Conservation (phyloP, 352 stramenopile species). For the Thalassiosira hispida region DNA sequence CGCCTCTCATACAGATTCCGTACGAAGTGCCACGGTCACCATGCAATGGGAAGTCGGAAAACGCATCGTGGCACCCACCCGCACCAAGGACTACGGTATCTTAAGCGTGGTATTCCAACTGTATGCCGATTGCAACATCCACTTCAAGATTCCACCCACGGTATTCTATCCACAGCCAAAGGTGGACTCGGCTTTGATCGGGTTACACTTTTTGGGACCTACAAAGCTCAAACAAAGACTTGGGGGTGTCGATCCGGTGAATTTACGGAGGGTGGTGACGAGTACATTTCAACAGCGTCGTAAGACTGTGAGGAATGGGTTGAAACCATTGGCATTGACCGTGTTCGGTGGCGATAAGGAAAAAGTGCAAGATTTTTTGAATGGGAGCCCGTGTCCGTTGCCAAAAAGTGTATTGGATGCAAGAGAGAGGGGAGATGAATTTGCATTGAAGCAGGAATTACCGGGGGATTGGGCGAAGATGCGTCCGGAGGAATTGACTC, state of each 20-base stretch:
- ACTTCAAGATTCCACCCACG: conserved; percentile 91
- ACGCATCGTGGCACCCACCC: conserved; percentile 82
- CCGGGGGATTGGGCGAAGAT: conserved; percentile 82
- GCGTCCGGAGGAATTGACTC: conserved; percentile 87
- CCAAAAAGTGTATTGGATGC: conserved; percentile 59
- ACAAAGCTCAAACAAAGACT: conserved; percentile 60
- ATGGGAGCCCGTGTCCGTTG: conserved; percentile 66
- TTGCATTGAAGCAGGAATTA: conserved; percentile 76
- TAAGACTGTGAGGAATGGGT: conserved; percentile 88
- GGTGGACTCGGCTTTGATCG: conserved; percentile 86
- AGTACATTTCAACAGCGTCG: conserved; percentile 87
- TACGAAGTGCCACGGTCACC: conserved; percentile 86
- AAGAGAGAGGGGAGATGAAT: conserved; percentile 67
- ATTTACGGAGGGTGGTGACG: conserved; percentile 86
- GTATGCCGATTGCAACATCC: conserved; percentile 82
- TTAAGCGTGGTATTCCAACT: conserved; percentile 90
- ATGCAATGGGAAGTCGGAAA: conserved; percentile 90
- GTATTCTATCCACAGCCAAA: conserved; percentile 91
- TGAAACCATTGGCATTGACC: conserved; percentile 77
- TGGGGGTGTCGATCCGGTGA: conserved; percentile 73
- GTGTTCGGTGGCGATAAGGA: conserved; percentile 58
- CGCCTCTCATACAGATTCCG: conserved; percentile 74
- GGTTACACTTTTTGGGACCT: conserved; percentile 81
- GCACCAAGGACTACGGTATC: conserved; percentile 88
- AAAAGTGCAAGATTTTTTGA: conserved; percentile 59